Percentiles rank a stretch among this genome's conserved stretches.
Conservation (phyloP, 495 filamentous ascomycete genomes). For the Penicillium angulare region DNA sequence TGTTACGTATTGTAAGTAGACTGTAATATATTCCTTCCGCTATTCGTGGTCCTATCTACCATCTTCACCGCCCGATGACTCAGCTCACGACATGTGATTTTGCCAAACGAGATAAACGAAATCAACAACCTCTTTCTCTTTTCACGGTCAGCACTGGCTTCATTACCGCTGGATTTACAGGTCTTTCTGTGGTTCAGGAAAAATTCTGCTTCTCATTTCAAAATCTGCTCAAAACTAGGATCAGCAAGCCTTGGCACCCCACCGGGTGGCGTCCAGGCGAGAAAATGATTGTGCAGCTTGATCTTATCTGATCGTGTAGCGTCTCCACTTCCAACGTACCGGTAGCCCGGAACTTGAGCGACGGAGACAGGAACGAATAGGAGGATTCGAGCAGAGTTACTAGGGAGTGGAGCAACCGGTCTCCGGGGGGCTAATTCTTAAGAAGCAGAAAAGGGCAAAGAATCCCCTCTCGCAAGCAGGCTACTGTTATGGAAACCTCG, state of each 20-base stretch:
- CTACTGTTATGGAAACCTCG: not conserved
- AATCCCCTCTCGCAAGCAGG: constrained; percentile 4
- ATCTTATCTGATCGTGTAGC: constrained; percentile 31
- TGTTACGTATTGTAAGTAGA: too few relatives aligned
- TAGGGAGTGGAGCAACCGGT: constrained; percentile 14
- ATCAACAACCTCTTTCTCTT: not conserved
- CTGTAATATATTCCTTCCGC: constrained; percentile 3
- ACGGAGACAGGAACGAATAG: constrained; percentile 14
- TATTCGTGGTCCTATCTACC: constrained; percentile 11
- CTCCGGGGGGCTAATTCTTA: constrained; percentile 5
- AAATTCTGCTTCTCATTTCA: not conserved
- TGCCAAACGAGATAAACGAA: too few relatives aligned
- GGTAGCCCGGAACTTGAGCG: constrained; percentile 1
- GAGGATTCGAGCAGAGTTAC: not conserved
- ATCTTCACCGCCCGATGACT: constrained; percentile 10
- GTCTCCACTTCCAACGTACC: constrained; percentile 20
- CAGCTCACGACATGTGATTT: constrained; percentile 24
- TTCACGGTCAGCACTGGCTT: not conserved
- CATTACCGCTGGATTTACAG: not conserved
- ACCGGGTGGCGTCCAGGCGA: not conserved
- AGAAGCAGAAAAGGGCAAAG: constrained; percentile 1
- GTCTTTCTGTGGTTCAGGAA: not conserved
- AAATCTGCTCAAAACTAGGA: not conserved
- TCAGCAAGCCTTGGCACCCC: constrained; percentile 12
- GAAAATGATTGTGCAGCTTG: constrained; percentile 10